These are phyloP conservation scores for Coelastrella sp. DNA, from an alignment of 139 green algal species.

Conservation along the genomic window DNA sequence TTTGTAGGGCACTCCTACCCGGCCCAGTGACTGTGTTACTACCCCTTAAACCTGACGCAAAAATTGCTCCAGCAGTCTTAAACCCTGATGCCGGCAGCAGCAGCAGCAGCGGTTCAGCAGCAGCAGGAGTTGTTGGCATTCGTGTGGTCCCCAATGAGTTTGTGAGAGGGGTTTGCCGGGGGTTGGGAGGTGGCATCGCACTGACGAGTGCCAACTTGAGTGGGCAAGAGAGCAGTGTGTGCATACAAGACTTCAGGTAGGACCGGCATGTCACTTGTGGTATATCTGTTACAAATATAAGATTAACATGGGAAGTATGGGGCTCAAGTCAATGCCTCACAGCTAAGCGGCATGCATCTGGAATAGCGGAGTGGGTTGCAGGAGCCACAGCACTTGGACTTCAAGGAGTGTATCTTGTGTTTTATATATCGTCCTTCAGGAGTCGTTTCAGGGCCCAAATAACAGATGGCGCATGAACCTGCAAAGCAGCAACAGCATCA, in stretches of 20 bases:
- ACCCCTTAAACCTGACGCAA: slow-evolving; percentile 40
- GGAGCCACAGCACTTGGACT: too few species aligned
- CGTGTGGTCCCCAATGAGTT: slow-evolving; percentile 78
- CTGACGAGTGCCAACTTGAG: slow-evolving; percentile 82
- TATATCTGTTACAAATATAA: neutral
- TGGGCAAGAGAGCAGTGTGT: slow-evolving; percentile 58
- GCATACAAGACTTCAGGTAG: slow-evolving; percentile 67
- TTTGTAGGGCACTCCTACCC: slow-evolving; percentile 73
- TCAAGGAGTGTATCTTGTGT: too few species aligned
- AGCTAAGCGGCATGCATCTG: too few species aligned
- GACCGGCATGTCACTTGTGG: neutral
- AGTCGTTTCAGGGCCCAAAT: too few species aligned
- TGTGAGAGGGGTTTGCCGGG: slow-evolving; percentile 61
- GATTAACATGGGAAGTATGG: too few species aligned
- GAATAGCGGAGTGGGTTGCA: too few species aligned
- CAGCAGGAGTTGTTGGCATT: slow-evolving; percentile 59
- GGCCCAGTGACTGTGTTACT: slow-evolving; percentile 84
- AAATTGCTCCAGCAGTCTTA: slow-evolving; percentile 52
- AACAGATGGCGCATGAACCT: too few species aligned
- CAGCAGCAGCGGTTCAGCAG: slow-evolving; percentile 52
- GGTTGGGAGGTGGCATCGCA: slow-evolving; percentile 66
- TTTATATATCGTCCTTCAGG: too few species aligned
- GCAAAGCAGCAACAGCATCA: too few species aligned
- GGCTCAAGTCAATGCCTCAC: too few species aligned
- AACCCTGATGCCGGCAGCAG: neutral